Percentiles rank a stretch among this genome's conserved stretches.
Conservation (phyloP, 2,329 filamentous ascomycete species). For the Pseudocercospora fijiensis region DNA sequence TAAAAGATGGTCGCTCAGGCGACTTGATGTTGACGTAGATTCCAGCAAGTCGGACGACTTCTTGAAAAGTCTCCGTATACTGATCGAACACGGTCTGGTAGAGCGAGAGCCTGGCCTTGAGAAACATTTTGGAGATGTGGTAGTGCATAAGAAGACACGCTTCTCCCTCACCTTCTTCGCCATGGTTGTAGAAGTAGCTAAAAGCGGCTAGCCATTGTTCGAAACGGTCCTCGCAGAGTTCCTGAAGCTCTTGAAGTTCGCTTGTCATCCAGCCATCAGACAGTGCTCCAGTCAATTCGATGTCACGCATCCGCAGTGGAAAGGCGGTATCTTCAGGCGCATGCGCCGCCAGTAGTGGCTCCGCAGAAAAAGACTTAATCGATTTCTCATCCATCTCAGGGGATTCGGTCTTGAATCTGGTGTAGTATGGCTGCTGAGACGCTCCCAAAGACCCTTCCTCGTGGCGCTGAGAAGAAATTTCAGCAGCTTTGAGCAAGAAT, state of each 20-base stretch:
- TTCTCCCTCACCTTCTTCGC: slow-evolving; percentile 10
- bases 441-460: background rate
- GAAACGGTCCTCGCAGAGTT: background rate
- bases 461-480: background rate
- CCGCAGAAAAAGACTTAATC: background rate
- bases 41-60: slow-evolving; percentile 23
- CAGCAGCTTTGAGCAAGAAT: background rate
- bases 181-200: background rate
- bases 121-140: slow-evolving; percentile 24
- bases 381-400: background rate
- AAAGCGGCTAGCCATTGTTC: slow-evolving; percentile 19
- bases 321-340: background rate
- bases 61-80: slow-evolving; percentile 25
- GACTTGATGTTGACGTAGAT: slow-evolving; percentile 17
- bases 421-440: background rate
- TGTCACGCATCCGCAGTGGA: background rate
- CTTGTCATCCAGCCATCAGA: background rate
- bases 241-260: background rate
- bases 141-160: slow-evolving; percentile 26
- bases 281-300: background rate
- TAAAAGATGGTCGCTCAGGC: slow-evolving; percentile 24
- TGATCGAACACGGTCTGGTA: slow-evolving; percentile 27
- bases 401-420: background rate
- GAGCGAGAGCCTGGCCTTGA: slow-evolving; percentile 20
- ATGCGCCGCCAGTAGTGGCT: background rate